A percentile compares a stretch with the other conserved stretches of the same genome.
These are phyloP conservation scores for Stachybotrys elegans DNA, from an alignment of 2,329 filamentous ascomycete genomes.

Conservation along the genomic window DNA sequence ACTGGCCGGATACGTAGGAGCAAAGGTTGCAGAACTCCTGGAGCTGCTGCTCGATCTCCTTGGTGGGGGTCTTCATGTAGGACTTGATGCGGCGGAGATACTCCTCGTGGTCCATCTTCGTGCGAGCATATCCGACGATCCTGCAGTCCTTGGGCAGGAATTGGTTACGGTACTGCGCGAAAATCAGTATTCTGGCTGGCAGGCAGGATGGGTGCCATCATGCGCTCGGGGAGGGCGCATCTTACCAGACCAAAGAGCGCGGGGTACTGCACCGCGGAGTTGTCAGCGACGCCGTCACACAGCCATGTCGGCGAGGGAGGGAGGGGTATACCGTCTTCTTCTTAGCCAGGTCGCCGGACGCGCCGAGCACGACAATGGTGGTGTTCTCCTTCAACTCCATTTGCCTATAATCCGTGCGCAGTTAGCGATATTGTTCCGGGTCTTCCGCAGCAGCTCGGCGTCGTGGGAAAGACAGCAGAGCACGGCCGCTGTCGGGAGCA, in stretches of 20 bases:
- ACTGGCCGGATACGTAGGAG: slow-evolving; percentile 94
- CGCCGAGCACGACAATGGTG: slow-evolving; percentile 90
- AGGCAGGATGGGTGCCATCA: not conserved
- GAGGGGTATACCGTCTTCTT: slow-evolving; percentile 83
- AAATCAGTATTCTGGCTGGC: not conserved
- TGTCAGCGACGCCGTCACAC: slow-evolving; percentile 14
- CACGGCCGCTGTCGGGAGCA: too few relatives aligned
- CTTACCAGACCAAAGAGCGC: slow-evolving; percentile 95
- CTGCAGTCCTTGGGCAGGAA: slow-evolving; percentile 95
- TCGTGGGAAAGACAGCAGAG: too few relatives aligned
- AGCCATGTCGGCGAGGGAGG: slow-evolving; percentile 9
- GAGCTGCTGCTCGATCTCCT: slow-evolving; percentile 93
- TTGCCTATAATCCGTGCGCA: slow-evolving; percentile 31
- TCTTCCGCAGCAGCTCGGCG: slow-evolving; percentile 1
- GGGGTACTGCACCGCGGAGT: slow-evolving; percentile 62
- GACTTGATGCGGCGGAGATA: slow-evolving; percentile 92
- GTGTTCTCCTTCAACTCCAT: slow-evolving; percentile 99
- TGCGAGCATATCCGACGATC: slow-evolving; percentile 98
- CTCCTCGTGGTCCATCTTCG: slow-evolving; percentile 98
- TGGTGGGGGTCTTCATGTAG: slow-evolving; percentile 98
- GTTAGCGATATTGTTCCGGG: slow-evolving; percentile 12
- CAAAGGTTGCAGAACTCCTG: slow-evolving; percentile 84
- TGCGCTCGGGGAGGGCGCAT: slow-evolving; percentile 17
- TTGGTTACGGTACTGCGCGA: slow-evolving; percentile 84
- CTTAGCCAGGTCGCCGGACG: slow-evolving; percentile 96